phyloP scores from a whole-genome alignment of 2,329 filamentous ascomycete species.

The Calonectria hawksworthii region DNA sequence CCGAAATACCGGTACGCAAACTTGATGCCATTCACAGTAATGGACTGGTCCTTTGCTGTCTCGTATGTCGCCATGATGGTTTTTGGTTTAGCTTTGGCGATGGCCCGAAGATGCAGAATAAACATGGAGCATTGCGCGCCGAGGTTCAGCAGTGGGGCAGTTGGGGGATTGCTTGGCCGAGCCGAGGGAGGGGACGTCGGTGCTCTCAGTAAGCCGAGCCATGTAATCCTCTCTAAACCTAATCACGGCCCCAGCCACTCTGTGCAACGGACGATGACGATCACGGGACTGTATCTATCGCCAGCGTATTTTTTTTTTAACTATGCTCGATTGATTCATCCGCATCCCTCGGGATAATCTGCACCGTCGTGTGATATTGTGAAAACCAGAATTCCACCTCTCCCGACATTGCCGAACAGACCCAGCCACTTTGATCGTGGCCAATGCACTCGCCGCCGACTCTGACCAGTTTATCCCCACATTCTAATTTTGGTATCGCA shows the following conservation, averaged over 20 bases:
- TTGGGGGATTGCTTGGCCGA: not conserved
- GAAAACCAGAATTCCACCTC: conserved; percentile 7
- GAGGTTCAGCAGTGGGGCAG: not conserved
- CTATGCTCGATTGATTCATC: not conserved
- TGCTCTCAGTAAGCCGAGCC: not conserved
- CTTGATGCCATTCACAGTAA: conserved; percentile 46
- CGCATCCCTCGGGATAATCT: not conserved
- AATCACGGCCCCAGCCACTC: not conserved
- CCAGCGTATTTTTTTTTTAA: too few species aligned
- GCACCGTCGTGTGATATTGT: not conserved
- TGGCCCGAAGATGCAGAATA: not conserved
- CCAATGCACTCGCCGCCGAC: not conserved
- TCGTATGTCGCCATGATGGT: conserved; percentile 48
- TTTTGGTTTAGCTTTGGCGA: not conserved
- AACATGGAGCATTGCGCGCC: not conserved
- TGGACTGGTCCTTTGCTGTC: conserved; percentile 44
- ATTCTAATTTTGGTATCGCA: not conserved
- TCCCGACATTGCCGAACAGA: not conserved
- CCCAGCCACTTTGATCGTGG: not conserved
- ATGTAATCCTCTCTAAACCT: not conserved
- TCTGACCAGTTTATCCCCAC: not conserved
- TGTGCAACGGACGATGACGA: not conserved
- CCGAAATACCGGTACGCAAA: conserved; percentile 53
- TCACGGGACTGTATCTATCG: not conserved
- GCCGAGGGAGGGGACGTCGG: not conserved